Base-by-base conservation (phyloP, 2,329 filamentous ascomycete genomes). In the Paecilomyces formosus region DNA sequence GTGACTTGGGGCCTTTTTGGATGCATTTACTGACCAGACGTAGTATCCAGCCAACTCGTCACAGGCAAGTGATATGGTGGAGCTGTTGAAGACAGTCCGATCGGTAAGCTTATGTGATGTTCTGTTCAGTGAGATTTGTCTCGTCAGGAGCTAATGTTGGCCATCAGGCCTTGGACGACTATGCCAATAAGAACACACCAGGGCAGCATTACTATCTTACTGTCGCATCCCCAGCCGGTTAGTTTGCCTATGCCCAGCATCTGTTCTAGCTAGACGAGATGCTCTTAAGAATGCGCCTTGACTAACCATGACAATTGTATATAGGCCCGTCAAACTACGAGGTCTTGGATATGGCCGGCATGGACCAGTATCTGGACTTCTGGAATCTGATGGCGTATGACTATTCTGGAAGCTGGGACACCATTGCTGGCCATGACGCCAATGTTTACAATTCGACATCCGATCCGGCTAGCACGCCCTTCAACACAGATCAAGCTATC, bases 321-420 rank as follows among this genome's bases (percentile, higher is more conserved):
- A 12, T 51, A 70, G 76, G 78, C n/a, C 72, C 78, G 0, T 61
- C 64, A 9, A 73, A 79, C 62, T 81, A 80, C 65, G 69, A 74
- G 22, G 72, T 68, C 13, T 64, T 81, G 59, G 70, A 74, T 13
- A 68, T 81, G 7, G 63, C 66, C 3, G 71, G 68, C 15, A 81
- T 82, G 79, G 73, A 79, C 63, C 51, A 67, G 15, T 74, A 78
- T 54, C 72, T 82, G 49, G 78, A 81, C 63, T 80, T 81, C 70
- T 81, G 77, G 75, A 81, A 82, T 63, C 64, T 78, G 8, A 96
- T 96, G 91, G 88, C 89, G 1, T 96, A 96, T 74, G 91, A 96
- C 75, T 95, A 86, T 71, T 64, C 91, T 5, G 93, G 93, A 0
- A 88, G 85, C 2, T 97, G 92, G 91, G 89, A 92, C 67, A 65